Conservation (phyloP, 1,284 basidiomycete genomes). For the Grifola frondosa region DNA sequence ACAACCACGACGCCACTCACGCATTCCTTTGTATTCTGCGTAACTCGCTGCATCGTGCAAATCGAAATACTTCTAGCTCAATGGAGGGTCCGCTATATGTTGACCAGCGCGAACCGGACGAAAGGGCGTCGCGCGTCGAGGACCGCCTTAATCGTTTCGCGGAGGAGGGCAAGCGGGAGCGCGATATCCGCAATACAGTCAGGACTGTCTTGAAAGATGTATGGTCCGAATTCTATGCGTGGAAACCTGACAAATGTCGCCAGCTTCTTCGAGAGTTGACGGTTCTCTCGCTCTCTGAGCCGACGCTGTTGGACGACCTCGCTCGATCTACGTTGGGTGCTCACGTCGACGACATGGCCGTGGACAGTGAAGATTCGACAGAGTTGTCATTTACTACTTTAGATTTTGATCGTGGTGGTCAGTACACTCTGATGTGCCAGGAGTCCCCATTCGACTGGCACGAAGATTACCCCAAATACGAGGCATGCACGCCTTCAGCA, state of each 20-base stretch:
- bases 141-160: neutral
- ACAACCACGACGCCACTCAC: too few species aligned
- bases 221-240: conserved; percentile 38
- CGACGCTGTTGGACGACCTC: neutral
- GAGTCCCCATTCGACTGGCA: neutral
- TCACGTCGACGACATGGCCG: conserved; percentile 4
- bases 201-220: conserved; percentile 25
- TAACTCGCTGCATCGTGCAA: too few species aligned
- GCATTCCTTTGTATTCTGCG: too few species aligned
- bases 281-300: neutral
- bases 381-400: conserved; percentile 1
- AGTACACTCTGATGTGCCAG: too few species aligned
- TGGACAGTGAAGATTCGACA: neutral
- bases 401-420: conserved; percentile 1
- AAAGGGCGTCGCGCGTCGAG: neutral
- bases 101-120: neutral
- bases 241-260: conserved; percentile 28
- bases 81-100: conserved; percentile 4
- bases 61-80: too few species aligned
- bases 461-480: conserved; percentile 28
- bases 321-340: neutral
- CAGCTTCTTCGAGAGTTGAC: conserved; percentile 10
- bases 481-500: conserved; percentile 34
- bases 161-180: neutral
- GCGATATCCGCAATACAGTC: conserved; percentile 1